A percentile compares a stretch with the other conserved stretches of the same genome.
Conservation (phyloP, 768 basidiomycete genomes). For the Suillus discolor region DNA sequence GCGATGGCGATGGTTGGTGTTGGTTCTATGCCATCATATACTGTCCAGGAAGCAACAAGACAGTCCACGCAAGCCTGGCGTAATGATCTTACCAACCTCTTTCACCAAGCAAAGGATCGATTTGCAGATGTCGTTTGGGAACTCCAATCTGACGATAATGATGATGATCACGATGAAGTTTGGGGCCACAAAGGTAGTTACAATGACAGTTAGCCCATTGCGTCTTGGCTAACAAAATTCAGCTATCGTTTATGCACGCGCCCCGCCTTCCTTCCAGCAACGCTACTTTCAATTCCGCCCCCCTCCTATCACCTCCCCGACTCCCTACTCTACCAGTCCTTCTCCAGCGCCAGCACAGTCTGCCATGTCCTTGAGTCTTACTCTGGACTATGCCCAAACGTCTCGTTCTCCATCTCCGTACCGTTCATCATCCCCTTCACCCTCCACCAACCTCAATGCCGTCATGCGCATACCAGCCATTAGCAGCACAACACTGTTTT, state of each 20-base stretch:
- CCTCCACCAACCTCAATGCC: conserved; percentile 42
- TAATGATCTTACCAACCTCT: conserved; percentile 74
- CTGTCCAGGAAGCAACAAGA: conserved; percentile 61
- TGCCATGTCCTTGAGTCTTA: conserved; percentile 57
- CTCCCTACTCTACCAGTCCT: conserved; percentile 51
- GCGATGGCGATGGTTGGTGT: conserved; percentile 9
- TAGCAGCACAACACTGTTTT: conserved; percentile 80
- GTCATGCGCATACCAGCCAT: conserved; percentile 65
- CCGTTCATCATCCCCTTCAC: conserved; percentile 47
- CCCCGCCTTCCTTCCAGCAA: conserved; percentile 88
- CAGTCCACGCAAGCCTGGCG: conserved; percentile 79
- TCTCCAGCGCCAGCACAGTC: conserved; percentile 59
- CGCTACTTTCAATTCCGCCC: conserved; percentile 84
- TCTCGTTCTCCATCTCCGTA: conserved; percentile 50
- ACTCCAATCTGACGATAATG: conserved; percentile 54
- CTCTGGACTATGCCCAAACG: conserved; percentile 41
- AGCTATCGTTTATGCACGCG: conserved; percentile 96
- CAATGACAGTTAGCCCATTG: background rate
- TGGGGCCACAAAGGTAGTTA: conserved; percentile 94
- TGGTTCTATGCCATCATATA: conserved; percentile 44
- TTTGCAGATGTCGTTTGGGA: conserved; percentile 99
- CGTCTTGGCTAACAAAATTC: conserved; percentile 6
- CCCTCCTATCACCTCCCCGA: conserved; percentile 51
- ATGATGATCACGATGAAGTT: conserved; percentile 59
- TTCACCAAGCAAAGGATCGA: conserved; percentile 82